phyloP scores from a whole-genome alignment of 805 yeast species.

The Kodamaea laetipori region DNA sequence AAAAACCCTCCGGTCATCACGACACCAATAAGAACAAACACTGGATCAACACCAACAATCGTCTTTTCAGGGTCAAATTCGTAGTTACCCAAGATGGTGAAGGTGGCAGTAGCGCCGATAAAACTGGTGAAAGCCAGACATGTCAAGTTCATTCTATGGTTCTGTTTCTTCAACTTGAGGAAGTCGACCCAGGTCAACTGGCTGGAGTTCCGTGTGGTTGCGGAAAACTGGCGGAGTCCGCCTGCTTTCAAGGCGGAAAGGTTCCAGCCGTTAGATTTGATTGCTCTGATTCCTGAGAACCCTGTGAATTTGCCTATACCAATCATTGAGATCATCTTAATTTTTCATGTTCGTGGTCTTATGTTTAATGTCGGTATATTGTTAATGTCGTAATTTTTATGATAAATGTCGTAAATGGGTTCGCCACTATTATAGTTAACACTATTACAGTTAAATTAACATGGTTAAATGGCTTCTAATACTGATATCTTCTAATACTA shows the following conservation, averaged over 20 bases:
- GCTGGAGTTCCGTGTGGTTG: constrained; percentile 16
- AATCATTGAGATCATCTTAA: constrained; percentile 10
- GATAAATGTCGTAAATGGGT: not conserved
- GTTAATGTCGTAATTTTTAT: not conserved
- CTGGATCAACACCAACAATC: constrained; percentile 87
- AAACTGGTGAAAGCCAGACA: constrained; percentile 71
- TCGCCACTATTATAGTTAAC: too few species aligned
- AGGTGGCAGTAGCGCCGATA: constrained; percentile 65
- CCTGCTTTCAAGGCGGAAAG: too few species aligned
- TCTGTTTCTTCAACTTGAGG: constrained; percentile 71
- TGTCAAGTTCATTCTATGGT: constrained; percentile 66
- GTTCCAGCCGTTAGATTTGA: not conserved
- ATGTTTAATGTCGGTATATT: not conserved
- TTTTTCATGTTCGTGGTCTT: not conserved
- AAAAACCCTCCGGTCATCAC: constrained; percentile 69
- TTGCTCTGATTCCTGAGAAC: not conserved
- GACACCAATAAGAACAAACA: constrained; percentile 75
- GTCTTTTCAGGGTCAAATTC: constrained; percentile 87
- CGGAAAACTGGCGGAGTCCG: constrained; percentile 19
- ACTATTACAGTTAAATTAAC: too few species aligned
- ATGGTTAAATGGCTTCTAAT: too few species aligned
- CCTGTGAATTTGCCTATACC: constrained; percentile 5
- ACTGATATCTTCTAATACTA: too few species aligned
- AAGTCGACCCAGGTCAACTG: constrained; percentile 76
- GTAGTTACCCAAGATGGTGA: constrained; percentile 74